Evolutionary conservation across 371 early-diverging fungal species (phyloP).

Genomic region (Mucor mucedo): DNA sequence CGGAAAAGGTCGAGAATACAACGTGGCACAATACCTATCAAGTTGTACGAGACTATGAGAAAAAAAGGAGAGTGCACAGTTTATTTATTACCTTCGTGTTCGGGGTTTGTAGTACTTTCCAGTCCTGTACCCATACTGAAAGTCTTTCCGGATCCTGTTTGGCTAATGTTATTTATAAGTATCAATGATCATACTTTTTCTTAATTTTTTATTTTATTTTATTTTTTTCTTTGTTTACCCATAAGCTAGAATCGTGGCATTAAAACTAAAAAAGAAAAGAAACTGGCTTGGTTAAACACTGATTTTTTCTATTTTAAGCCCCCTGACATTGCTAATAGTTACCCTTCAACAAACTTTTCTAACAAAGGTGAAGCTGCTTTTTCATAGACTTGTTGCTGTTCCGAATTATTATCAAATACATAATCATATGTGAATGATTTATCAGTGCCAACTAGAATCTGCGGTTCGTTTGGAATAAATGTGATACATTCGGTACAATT

Average conservation of each 20-base stretch:
- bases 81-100: slow-evolving; percentile 40
- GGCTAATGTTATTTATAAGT: background rate
- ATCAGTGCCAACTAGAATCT: slow-evolving; percentile 65
- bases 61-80: slow-evolving; percentile 11
- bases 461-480: slow-evolving; percentile 65
- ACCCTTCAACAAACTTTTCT: slow-evolving; percentile 87
- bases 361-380: slow-evolving; percentile 73
- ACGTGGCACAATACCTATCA: slow-evolving; percentile 86
- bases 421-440: slow-evolving; percentile 85
- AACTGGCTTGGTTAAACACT: background rate
- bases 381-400: slow-evolving; percentile 75
- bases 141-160: slow-evolving; percentile 57
- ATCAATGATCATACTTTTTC: slow-evolving; percentile 2
- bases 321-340: slow-evolving; percentile 1
- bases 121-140: slow-evolving; percentile 57
- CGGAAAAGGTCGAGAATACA: slow-evolving; percentile 74
- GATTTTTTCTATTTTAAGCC: background rate
- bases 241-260: background rate
- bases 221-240: slow-evolving; percentile 4
- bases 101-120: slow-evolving; percentile 40
- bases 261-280: background rate
- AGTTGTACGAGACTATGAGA: slow-evolving; percentile 21
- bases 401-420: slow-evolving; percentile 71
- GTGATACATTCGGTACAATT: slow-evolving; percentile 72
- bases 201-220: background rate